Percentiles rank a stretch among this genome's conserved stretches.
Evolutionary conservation across 768 basidiomycete genomes (phyloP).

Genomic region (Candolleomyces efflorescens): DNA sequence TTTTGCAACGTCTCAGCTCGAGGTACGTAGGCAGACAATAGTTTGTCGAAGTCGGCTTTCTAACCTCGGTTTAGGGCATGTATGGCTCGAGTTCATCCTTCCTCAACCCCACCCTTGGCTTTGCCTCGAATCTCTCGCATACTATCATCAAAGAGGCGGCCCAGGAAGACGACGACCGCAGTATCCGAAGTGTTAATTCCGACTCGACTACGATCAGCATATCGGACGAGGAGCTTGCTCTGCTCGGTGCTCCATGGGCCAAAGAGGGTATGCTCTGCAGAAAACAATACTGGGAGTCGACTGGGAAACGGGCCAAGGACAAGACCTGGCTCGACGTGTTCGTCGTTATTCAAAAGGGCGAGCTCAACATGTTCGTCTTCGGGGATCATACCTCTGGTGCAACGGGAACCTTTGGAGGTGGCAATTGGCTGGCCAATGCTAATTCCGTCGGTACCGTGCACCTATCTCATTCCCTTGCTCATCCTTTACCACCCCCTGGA

Average conservation of each 20-base stretch:
- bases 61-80: conserved; percentile 35
- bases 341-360: conserved; percentile 92
- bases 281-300: conserved; percentile 90
- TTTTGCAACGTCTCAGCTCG: conserved; percentile 84
- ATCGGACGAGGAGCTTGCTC: conserved; percentile 90
- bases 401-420: conserved; percentile 79
- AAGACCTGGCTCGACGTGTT: conserved; percentile 95
- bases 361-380: conserved; percentile 94
- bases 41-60: not conserved
- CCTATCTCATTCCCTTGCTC: conserved; percentile 85
- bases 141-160: conserved; percentile 93
- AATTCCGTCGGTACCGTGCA: conserved; percentile 75
- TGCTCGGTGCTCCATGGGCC: conserved; percentile 97
- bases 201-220: conserved; percentile 77
- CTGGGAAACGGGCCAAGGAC: conserved; percentile 79
- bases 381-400: conserved; percentile 66
- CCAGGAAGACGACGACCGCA: conserved; percentile 84
- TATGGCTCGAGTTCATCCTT: conserved; percentile 66
- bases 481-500: conserved; percentile 85
- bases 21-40: conserved; percentile 38
- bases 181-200: conserved; percentile 60
- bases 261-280: conserved; percentile 96
- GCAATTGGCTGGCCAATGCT: conserved; percentile 98
- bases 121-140: conserved; percentile 92
- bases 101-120: conserved; percentile 86